Evolutionary conservation across 345 rosid species (phyloP).

Genomic region (Camelina laxa): DNA sequence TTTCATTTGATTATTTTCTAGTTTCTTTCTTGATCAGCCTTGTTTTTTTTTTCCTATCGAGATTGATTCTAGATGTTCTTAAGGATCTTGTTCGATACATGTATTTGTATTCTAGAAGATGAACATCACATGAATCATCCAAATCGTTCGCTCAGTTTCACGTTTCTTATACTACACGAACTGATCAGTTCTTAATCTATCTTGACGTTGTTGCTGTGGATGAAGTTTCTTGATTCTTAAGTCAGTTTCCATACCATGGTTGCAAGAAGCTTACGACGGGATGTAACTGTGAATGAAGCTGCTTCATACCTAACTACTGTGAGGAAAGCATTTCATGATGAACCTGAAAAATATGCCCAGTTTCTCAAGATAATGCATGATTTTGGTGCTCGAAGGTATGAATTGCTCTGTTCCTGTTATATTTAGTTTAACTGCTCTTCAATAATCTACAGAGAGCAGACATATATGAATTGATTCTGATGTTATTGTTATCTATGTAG

Average conservation of each 20-base stretch:
- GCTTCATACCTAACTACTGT: background rate
- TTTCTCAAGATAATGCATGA: background rate
- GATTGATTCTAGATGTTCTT: too few species aligned
- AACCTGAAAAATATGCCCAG: slow-evolving; percentile 13
- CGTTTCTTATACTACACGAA: too few species aligned
- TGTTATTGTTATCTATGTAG: background rate
- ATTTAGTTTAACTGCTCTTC: background rate
- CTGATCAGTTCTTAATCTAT: too few species aligned
- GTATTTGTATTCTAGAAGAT: too few species aligned
- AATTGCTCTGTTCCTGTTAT: background rate
- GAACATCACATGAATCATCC: too few species aligned
- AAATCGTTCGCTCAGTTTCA: too few species aligned
- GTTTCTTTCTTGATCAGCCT: too few species aligned
- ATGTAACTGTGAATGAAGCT: background rate
- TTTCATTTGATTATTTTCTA: too few species aligned
- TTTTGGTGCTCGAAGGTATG: background rate
- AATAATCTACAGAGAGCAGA: background rate
- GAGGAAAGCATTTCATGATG: slow-evolving; percentile 7
- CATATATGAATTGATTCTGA: slow-evolving; percentile 4
- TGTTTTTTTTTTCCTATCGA: too few species aligned
- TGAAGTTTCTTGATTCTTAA: too few species aligned
- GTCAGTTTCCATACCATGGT: background rate
- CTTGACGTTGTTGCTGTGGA: too few species aligned
- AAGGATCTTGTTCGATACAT: too few species aligned
- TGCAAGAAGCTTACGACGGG: background rate